Conservation (phyloP, 2,329 filamentous ascomycete genomes). For the Verticillium isaacii region DNA sequence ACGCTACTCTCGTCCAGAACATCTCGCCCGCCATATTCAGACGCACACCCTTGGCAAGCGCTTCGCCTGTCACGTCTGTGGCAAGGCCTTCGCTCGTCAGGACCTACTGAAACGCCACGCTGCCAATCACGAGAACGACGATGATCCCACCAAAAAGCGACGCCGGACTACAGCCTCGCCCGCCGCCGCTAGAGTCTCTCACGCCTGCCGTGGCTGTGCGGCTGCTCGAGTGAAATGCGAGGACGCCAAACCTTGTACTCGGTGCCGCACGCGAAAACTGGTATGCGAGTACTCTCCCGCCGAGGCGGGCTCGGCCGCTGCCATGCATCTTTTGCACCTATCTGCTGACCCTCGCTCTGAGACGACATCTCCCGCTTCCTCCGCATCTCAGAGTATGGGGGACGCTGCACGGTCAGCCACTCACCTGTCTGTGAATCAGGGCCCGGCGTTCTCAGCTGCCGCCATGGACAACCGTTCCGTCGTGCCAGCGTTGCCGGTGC, state of each 20-base stretch:
- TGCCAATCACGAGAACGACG: constrained; percentile 42
- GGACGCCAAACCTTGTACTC: constrained; percentile 48
- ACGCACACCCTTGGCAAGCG: constrained; percentile 46
- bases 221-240: constrained; percentile 50
- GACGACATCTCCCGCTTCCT: constrained; percentile 3
- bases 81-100: constrained; percentile 49
- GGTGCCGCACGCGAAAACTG: constrained; percentile 42
- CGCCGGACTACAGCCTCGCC: constrained; percentile 39
- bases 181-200: constrained; percentile 43
- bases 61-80: constrained; percentile 44
- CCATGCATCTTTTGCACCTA: constrained; percentile 38
- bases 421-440: not conserved
- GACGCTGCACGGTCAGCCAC: not conserved
- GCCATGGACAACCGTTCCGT: not conserved
- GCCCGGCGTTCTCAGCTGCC: not conserved
- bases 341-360: constrained; percentile 28
- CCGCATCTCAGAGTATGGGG: constrained; percentile 1
- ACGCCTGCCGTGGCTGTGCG: constrained; percentile 48
- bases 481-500: not conserved
- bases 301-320: constrained; percentile 32
- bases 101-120: constrained; percentile 49
- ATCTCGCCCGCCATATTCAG: constrained; percentile 47
- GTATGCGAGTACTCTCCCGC: constrained; percentile 35
- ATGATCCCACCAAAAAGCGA: constrained; percentile 40
- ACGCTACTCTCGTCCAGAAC: constrained; percentile 48